Evolutionary conservation across 768 basidiomycete genomes (phyloP), one percentile per base, ranked within the genome.

Genomic region (Phallus indusiatus): DNA sequence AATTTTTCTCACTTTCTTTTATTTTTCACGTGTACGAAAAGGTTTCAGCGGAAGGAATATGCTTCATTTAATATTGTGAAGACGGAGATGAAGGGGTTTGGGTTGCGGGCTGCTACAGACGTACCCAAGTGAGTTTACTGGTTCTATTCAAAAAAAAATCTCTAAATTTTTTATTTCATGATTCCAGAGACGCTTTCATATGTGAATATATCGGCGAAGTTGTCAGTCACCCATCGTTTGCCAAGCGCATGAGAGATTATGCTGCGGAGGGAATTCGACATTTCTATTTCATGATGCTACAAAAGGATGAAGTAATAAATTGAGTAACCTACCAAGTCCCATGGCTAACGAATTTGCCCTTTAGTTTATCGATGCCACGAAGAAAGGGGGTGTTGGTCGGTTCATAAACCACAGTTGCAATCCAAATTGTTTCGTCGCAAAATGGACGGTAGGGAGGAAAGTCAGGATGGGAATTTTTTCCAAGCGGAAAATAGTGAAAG

Each of bases 241-340:
- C 88, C 72, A 92, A 90, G 70, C 84, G 95, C 33, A 97, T 99
- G 92, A 82, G 88, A 42, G 86, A 87, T 9, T 99, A 99, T 69
- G 94, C 83, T 1, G 82, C 85, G 47, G 91, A 96, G 69, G 95
- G 95, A 17, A 93, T 97, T 63, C 78, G 82, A 55, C 96, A 98
- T 71, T 99, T 98, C 66, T 99, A 98, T 74, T 99, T 99, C 70
- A 99, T 98, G 96, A 94, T 95, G 89, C 72, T 99, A 60, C 96
- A 99, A 74, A 93, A 90, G 68, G 94, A 95, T 64, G 94, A 98
- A 81, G 94, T 93, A 64, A 28, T 28, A 28, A 28, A 57, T 24
- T 59, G 17, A 12, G 34, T 12, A 17, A 17, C 3, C 28, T 11
- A 33, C 17, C 22, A 21, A 17, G 1, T 0, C 16, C 7, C 11